Evolutionary conservation across 2,329 filamentous ascomycete species (phyloP).

Genomic region (Zymoseptoria tritici): DNA sequence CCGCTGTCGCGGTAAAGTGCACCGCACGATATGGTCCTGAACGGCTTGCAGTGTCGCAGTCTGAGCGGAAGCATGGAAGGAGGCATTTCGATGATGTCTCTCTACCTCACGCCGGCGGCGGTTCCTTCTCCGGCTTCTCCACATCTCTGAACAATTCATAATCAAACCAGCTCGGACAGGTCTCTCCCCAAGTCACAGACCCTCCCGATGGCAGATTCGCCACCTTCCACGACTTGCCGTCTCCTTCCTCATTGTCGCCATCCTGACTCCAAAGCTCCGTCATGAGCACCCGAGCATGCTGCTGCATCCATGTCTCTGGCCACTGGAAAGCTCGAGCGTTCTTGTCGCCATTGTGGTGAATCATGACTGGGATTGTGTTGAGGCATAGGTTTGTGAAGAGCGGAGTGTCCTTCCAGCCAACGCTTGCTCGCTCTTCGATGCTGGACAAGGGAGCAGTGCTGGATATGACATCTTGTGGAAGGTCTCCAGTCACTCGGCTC

Average conservation of each 20-base stretch:
- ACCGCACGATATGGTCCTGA: too few relatives aligned
- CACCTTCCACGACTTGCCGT: conserved; percentile 25
- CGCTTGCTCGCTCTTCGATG: conserved; percentile 6
- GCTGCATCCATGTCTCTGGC: conserved; percentile 17
- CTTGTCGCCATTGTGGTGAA: conserved; percentile 23
- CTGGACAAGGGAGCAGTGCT: conserved; percentile 9
- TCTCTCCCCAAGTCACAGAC: conserved; percentile 16
- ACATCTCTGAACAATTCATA: conserved; percentile 16
- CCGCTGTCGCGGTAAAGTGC: too few relatives aligned
- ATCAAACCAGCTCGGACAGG: conserved; percentile 16
- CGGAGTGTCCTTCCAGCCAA: conserved; percentile 12
- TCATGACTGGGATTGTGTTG: conserved; percentile 22
- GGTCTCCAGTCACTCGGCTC: conserved; percentile 1
- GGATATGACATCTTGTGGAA: conserved; percentile 17
- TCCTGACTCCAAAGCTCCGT: not conserved
- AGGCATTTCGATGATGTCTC: too few relatives aligned
- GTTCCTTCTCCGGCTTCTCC: conserved; percentile 2
- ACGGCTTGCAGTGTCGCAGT: too few relatives aligned
- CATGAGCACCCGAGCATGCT: conserved; percentile 6
- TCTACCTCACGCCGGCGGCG: not conserved
- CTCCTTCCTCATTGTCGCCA: not conserved
- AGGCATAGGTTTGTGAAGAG: conserved; percentile 21
- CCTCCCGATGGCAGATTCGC: conserved; percentile 37
- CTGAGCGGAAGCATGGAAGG: too few relatives aligned
- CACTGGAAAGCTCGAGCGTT: conserved; percentile 11